Conservation (phyloP, 768 basidiomycete genomes). For the Tricholoma sp. region DNA sequence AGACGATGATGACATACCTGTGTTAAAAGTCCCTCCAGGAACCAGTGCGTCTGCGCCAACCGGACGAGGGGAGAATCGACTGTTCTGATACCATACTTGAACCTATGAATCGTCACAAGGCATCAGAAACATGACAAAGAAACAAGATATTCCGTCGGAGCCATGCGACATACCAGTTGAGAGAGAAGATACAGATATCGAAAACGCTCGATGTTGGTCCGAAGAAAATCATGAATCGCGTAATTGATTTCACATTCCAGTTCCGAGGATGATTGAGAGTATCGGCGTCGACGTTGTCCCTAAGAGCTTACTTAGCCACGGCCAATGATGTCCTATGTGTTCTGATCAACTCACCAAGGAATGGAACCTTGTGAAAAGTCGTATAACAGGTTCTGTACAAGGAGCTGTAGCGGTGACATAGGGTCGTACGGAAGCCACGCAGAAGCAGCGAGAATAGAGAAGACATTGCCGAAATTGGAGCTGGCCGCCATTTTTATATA, state of each 20-base stretch:
- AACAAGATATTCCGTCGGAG: not conserved
- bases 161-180: not conserved
- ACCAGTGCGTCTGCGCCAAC: not conserved
- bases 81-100: not conserved
- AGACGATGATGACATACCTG: not conserved
- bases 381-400: not conserved
- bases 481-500: not conserved
- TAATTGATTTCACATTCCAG: not conserved
- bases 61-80: not conserved
- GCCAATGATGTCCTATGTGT: not conserved
- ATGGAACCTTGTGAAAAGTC: not conserved
- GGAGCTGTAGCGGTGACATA: not conserved
- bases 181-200: not conserved
- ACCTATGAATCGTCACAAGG: not conserved
- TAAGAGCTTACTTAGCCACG: not conserved
- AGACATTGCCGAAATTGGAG: not conserved
- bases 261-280: not conserved
- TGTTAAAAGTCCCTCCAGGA: not conserved
- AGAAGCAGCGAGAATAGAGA: not conserved
- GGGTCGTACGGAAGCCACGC: not conserved
- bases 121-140: not conserved
- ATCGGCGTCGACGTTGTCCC: not conserved
- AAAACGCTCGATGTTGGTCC: not conserved
- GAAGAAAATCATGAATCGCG: not conserved
- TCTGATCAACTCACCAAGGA: not conserved